Conservation (phyloP, 441 rosid genomes). For the Isatis lusitanica region DNA sequence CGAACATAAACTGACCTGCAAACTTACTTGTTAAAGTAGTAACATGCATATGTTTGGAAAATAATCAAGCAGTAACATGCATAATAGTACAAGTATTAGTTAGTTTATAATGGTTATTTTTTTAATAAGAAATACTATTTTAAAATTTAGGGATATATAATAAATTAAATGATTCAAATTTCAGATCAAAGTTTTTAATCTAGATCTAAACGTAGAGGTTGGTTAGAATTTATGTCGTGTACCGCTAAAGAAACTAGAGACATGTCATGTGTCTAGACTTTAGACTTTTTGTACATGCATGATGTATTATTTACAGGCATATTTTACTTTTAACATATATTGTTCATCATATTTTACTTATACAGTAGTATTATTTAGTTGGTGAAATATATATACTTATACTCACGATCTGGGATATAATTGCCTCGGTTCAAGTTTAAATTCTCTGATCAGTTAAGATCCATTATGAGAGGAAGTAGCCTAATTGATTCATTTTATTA, state of each 20-base stretch:
- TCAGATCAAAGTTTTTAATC: conserved; percentile 17
- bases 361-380: background rate
- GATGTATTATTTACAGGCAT: conserved; percentile 29
- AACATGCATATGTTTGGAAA: conserved; percentile 26
- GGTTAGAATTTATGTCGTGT: conserved; percentile 37
- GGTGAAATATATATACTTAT: background rate
- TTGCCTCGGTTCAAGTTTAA: background rate
- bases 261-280: conserved; percentile 36
- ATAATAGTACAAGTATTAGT: conserved; percentile 1
- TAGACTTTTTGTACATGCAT: conserved; percentile 28
- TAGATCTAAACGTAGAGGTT: conserved; percentile 35
- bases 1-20: conserved; percentile 4
- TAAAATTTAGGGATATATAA: background rate
- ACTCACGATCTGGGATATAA: background rate
- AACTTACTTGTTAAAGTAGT: conserved; percentile 28
- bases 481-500: background rate
- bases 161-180: background rate
- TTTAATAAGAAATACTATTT: background rate
- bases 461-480: conserved; percentile 9
- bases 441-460: conserved; percentile 6
- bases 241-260: conserved; percentile 32
- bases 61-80: conserved; percentile 34
- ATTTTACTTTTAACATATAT: background rate
- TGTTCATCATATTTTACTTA: background rate
- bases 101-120: background rate